A percentile compares a stretch with the other conserved stretches of the same genome.
phyloP scores from a whole-genome alignment of 257 asterid species.

The Primulina tabacum region DNA sequence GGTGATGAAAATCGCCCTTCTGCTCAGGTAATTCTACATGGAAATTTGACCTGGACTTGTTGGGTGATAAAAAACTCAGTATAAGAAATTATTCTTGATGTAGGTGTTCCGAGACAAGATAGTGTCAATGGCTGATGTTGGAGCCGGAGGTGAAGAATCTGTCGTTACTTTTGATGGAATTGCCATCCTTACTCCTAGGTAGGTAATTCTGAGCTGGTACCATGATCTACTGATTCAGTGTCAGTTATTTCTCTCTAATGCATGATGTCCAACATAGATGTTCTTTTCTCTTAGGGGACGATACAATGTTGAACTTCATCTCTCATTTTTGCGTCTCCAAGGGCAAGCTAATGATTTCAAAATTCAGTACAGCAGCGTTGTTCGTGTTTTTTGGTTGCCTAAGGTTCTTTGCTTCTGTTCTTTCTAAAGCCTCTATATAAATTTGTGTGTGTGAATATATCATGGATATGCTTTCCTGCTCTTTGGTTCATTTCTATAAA shows the following conservation, averaged over 20 bases:
- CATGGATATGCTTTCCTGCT: constrained; percentile 15
- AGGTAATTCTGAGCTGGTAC: constrained; percentile 16
- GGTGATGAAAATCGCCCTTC: constrained; percentile 90
- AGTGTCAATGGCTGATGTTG: constrained; percentile 91
- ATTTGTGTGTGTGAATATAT: constrained; percentile 1
- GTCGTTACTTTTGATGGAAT: constrained; percentile 89
- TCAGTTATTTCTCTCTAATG: constrained; percentile 20
- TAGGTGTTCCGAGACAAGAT: constrained; percentile 89
- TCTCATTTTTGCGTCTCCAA: constrained; percentile 89
- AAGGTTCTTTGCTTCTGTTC: constrained; percentile 50
- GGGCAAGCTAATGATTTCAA: constrained; percentile 99
- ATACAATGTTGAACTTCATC: constrained; percentile 86
- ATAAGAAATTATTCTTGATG: constrained; percentile 21
- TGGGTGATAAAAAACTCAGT: neutral
- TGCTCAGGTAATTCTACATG: constrained; percentile 60
- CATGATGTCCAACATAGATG: constrained; percentile 23
- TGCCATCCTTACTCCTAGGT: constrained; percentile 96
- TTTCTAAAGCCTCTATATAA: constrained; percentile 17
- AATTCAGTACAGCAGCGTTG: constrained; percentile 94
- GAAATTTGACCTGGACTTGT: constrained; percentile 15
- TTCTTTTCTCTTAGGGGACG: constrained; percentile 69
- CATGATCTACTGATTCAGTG: neutral
- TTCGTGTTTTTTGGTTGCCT: constrained; percentile 89
- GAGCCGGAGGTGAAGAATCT: constrained; percentile 93
- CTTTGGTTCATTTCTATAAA: neutral